phyloP scores from a whole-genome alignment of 768 basidiomycete species.

The Boletellus ananiceps region DNA sequence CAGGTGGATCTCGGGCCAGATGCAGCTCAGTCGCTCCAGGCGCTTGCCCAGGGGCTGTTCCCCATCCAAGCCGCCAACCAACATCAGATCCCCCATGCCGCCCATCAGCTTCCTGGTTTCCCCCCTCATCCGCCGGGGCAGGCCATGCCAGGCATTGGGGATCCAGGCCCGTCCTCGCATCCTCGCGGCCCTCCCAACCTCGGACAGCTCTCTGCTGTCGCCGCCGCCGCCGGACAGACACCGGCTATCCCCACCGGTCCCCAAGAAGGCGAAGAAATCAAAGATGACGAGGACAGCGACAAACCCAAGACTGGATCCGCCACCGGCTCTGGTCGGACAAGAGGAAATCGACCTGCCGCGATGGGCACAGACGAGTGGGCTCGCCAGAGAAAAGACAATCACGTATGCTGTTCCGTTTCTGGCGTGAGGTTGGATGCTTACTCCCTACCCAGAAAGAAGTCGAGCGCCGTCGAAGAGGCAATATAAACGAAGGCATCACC shows the following conservation, averaged over 20 bases:
- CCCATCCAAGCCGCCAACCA: constrained; percentile 26
- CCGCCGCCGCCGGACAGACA: constrained; percentile 44
- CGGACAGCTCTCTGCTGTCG: constrained; percentile 49
- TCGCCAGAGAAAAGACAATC: constrained; percentile 76
- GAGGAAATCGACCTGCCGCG: constrained; percentile 53
- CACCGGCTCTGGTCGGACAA: constrained; percentile 35
- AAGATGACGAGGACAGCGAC: constrained; percentile 28
- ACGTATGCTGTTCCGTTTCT: constrained; percentile 43
- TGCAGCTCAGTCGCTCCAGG: constrained; percentile 54
- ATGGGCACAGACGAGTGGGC: constrained; percentile 80
- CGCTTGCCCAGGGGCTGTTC: constrained; percentile 44
- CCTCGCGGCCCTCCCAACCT: constrained; percentile 64
- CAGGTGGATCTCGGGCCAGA: constrained; percentile 56
- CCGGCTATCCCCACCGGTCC: constrained; percentile 15
- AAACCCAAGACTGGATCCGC: constrained; percentile 20
- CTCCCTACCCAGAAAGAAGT: constrained; percentile 80
- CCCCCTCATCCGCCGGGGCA: background rate
- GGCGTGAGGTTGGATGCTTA: background rate
- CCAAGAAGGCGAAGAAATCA: constrained; percentile 19
- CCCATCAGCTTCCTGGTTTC: constrained; percentile 9
- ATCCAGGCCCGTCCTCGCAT: constrained; percentile 71
- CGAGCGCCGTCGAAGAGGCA: constrained; percentile 88
- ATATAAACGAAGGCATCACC: constrained; percentile 96
- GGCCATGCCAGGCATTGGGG: constrained; percentile 47
- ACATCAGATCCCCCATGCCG: constrained; percentile 27